Evolutionary conservation across 2,329 filamentous ascomycete species (phyloP).

Genomic region (Phialemonium atrogriseum): DNA sequence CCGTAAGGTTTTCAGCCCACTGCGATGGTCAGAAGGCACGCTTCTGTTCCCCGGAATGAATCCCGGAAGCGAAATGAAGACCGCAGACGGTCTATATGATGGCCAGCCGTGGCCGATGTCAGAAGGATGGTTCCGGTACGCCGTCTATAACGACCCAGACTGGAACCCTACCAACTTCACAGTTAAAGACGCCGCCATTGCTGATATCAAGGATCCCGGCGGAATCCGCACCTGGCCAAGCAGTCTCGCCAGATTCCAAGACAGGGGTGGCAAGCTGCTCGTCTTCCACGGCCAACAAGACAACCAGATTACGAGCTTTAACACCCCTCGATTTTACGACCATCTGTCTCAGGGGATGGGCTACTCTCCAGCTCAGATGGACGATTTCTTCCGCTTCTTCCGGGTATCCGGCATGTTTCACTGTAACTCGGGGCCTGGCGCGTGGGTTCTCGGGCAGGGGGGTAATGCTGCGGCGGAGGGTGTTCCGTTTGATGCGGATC

Average conservation of each 20-base stretch:
- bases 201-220: conserved; percentile 12
- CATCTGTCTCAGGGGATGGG: neutral
- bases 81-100: conserved; percentile 25
- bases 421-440: neutral
- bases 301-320: conserved; percentile 19
- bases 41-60: conserved; percentile 43
- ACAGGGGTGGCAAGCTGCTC: conserved; percentile 34
- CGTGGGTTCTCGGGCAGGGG: neutral
- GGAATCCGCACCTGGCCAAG: conserved; percentile 20
- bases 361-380: neutral
- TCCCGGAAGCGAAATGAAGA: conserved; percentile 33
- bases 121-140: conserved; percentile 39
- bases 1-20: conserved; percentile 28
- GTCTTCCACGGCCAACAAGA: conserved; percentile 36
- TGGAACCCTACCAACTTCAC: conserved; percentile 30
- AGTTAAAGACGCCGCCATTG: conserved; percentile 23
- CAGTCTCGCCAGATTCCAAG: conserved; percentile 24
- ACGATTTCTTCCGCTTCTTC: conserved; percentile 1
- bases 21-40: conserved; percentile 30
- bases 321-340: neutral
- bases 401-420: neutral
- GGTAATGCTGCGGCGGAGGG: neutral
- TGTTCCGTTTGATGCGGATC: neutral
- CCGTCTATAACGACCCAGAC: conserved; percentile 32
- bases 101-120: conserved; percentile 33